Conservation (phyloP, 306 rosid species). For the Vigna nakashimae region DNA sequence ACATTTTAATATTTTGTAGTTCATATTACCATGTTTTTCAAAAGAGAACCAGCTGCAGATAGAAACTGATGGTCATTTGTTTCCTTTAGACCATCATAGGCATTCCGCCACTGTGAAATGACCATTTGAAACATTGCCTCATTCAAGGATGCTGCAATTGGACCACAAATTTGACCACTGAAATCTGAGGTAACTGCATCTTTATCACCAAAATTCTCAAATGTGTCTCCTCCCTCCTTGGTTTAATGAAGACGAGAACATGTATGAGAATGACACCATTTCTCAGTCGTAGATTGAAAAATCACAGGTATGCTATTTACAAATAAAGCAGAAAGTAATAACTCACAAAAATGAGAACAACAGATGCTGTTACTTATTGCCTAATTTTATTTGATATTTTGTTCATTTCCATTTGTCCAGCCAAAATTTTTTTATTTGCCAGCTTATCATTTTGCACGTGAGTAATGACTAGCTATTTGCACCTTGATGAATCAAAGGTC, state of each 20-base stretch:
- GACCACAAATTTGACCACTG: slow-evolving; percentile 87
- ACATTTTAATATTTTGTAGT: slow-evolving; percentile 33
- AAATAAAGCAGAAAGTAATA: slow-evolving; percentile 35
- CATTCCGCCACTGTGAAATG: slow-evolving; percentile 80
- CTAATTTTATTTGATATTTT: slow-evolving; percentile 17
- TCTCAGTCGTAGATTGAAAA: slow-evolving; percentile 22
- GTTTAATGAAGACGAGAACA: slow-evolving; percentile 53
- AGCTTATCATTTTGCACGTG: slow-evolving; percentile 13
- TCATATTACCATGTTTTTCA: slow-evolving; percentile 81
- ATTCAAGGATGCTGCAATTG: slow-evolving; percentile 89
- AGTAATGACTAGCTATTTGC: slow-evolving; percentile 7
- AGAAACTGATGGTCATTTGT: slow-evolving; percentile 78
- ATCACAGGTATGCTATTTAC: slow-evolving; percentile 29
- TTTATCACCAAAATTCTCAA: slow-evolving; percentile 50
- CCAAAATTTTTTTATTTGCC: background rate
- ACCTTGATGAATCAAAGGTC: slow-evolving; percentile 13
- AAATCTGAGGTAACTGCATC: slow-evolving; percentile 61
- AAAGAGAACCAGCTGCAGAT: slow-evolving; percentile 92
- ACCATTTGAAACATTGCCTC: slow-evolving; percentile 92
- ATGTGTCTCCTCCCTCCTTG: slow-evolving; percentile 46
- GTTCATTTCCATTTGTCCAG: slow-evolving; percentile 14
- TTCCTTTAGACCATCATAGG: slow-evolving; percentile 87
- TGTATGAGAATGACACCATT: slow-evolving; percentile 29
- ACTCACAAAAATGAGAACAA: slow-evolving; percentile 32
- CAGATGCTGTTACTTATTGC: slow-evolving; percentile 1